Percentiles rank a stretch among this genome's conserved stretches.
These are phyloP conservation scores for Mesostigma viride DNA, from an alignment of 139 green algal species.

Conservation along the genomic window DNA sequence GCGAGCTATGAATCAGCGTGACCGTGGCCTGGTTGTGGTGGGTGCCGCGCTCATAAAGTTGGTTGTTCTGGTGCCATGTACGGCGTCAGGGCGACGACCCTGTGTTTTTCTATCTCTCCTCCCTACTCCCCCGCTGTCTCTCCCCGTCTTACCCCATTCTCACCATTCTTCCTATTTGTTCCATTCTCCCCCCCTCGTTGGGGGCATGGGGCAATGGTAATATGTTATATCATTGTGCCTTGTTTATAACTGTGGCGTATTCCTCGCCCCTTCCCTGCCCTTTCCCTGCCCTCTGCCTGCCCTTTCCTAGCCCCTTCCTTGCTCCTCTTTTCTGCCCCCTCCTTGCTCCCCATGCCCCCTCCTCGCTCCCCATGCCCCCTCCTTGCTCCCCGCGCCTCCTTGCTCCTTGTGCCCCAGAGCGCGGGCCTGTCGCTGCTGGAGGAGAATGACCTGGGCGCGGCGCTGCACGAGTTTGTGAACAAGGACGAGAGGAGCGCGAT, in stretches of 20 bases:
- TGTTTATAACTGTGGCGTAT: no score
- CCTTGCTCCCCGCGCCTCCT: constrained; percentile 23
- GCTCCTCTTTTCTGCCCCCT: neutral
- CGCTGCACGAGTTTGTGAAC: constrained; percentile 66
- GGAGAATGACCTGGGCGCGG: constrained; percentile 34
- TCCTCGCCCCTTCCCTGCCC: no score
- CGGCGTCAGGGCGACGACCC: no score
- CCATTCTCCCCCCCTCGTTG: no score
- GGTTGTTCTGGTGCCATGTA: neutral
- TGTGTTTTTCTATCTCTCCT: no score
- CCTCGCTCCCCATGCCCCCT: neutral
- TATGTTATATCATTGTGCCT: no score
- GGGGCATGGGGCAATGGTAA: no score
- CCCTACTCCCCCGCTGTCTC: no score
- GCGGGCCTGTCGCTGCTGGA: constrained; percentile 57
- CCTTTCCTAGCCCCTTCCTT: neutral
- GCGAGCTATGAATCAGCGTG: neutral
- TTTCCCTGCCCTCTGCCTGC: neutral
- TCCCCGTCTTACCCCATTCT: no score
- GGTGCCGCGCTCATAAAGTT: neutral
- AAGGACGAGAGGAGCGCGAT: constrained; percentile 71
- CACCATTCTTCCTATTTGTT: no score
- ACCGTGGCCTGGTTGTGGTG: neutral
- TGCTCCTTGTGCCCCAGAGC: no score
- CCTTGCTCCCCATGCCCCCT: neutral